Conservation (phyloP, 768 basidiomycete species). For the Termitomyces sp. region DNA sequence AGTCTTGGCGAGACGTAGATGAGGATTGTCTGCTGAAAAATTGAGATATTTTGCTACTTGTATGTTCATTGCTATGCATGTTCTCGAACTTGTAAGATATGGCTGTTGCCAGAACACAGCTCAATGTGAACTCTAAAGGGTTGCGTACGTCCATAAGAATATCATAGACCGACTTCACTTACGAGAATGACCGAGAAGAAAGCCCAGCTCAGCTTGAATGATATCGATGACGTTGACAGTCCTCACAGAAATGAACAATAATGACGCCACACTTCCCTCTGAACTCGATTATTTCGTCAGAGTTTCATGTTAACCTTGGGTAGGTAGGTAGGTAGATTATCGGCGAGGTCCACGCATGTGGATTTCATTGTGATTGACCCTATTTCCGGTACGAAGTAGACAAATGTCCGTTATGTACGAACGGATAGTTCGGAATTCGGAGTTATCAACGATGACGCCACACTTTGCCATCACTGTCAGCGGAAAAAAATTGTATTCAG, state of each 20-base stretch:
- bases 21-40: not conserved
- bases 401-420: no score
- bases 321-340: not conserved
- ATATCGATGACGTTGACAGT: not conserved
- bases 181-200: not conserved
- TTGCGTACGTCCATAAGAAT: not conserved
- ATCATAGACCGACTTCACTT: not conserved
- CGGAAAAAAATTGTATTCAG: not conserved
- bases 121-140: no score
- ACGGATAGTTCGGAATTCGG: not conserved
- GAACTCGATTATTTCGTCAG: not conserved
- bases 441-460: not conserved
- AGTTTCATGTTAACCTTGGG: not conserved
- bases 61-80: not conserved
- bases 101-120: no score
- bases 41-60: not conserved
- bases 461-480: not conserved
- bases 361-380: no score
- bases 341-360: no score
- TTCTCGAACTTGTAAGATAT: not conserved
- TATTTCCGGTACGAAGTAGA: no score
- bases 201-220: no score
- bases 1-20: slow-evolving; percentile 30
- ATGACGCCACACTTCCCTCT: slow-evolving; percentile 5
- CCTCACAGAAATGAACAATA: not conserved